Conservation (phyloP, 306 rosid genomes). For the Lablab purpureus region DNA sequence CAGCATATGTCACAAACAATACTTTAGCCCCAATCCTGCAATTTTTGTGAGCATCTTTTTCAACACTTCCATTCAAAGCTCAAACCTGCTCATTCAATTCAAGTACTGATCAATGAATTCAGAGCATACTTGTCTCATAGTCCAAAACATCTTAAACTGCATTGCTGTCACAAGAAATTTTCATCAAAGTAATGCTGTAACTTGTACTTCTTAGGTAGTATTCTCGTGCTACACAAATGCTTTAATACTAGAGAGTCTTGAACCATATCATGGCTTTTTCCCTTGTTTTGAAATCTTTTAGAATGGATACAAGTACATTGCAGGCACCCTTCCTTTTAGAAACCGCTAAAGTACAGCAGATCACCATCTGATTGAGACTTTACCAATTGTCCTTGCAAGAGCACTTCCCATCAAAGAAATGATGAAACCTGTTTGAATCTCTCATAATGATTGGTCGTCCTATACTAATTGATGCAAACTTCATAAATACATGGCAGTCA, state of each 20-base stretch:
- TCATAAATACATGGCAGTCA: conserved; percentile 63
- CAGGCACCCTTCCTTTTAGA: conserved; percentile 28
- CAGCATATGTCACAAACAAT: conserved; percentile 11
- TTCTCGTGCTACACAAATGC: conserved; percentile 8
- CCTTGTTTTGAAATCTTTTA: conserved; percentile 19
- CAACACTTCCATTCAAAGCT: conserved; percentile 23
- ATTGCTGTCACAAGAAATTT: conserved; percentile 16
- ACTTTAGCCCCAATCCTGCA: conserved; percentile 23
- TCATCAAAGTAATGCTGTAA: background rate
- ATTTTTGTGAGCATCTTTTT: background rate
- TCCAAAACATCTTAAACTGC: conserved; percentile 23
- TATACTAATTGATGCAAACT: conserved; percentile 48
- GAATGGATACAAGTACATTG: conserved; percentile 13
- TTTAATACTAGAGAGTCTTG: conserved; percentile 22
- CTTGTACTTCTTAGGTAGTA: background rate
- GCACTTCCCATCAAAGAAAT: conserved; percentile 57
- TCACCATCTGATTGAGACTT: conserved; percentile 39
- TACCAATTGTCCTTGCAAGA: conserved; percentile 64
- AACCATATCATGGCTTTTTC: conserved; percentile 1
- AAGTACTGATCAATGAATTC: conserved; percentile 3
- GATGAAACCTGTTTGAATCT: conserved; percentile 63
- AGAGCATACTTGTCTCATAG: conserved; percentile 4
- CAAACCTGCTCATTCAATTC: conserved; percentile 7
- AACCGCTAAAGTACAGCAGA: conserved; percentile 19
- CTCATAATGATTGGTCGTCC: conserved; percentile 53